Percentiles rank a stretch among this genome's conserved stretches.
Evolutionary conservation across 2,329 filamentous ascomycete species (phyloP).

Genomic region (Oidium heveae): DNA sequence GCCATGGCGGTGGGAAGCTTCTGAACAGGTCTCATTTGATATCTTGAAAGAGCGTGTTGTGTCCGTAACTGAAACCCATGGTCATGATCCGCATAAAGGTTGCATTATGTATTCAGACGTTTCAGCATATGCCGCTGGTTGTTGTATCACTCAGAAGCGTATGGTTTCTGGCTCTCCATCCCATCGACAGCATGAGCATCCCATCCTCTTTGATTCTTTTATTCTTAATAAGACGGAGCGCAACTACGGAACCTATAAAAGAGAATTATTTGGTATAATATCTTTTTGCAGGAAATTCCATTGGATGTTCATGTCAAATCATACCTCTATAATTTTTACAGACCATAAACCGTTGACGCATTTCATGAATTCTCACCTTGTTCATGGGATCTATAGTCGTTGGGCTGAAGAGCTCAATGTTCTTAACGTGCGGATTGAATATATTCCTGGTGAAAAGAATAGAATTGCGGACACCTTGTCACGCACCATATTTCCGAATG

Average conservation of each 20-base stretch:
- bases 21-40: not conserved
- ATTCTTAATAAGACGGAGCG: too few relatives aligned
- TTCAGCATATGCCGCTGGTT: not conserved
- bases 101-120: not conserved
- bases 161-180: not conserved
- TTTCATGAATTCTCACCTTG: not conserved
- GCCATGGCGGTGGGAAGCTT: not conserved
- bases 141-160: not conserved
- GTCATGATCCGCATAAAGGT: not conserved
- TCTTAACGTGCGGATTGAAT: not conserved
- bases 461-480: not conserved
- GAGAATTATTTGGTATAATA: not conserved
- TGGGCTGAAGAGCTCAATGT: not conserved
- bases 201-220: too few relatives aligned
- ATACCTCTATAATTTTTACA: too few relatives aligned
- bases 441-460: not conserved
- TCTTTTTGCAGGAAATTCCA: not conserved
- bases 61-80: not conserved
- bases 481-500: not conserved
- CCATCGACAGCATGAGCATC: not conserved
- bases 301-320: not conserved
- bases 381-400: slow-evolving; percentile 1
- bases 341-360: not conserved
- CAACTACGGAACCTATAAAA: not conserved
- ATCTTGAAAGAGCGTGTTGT: not conserved